Evolutionary conservation across 352 stramenopile species (phyloP).

Genomic region (Globisporangium radiosum): DNA sequence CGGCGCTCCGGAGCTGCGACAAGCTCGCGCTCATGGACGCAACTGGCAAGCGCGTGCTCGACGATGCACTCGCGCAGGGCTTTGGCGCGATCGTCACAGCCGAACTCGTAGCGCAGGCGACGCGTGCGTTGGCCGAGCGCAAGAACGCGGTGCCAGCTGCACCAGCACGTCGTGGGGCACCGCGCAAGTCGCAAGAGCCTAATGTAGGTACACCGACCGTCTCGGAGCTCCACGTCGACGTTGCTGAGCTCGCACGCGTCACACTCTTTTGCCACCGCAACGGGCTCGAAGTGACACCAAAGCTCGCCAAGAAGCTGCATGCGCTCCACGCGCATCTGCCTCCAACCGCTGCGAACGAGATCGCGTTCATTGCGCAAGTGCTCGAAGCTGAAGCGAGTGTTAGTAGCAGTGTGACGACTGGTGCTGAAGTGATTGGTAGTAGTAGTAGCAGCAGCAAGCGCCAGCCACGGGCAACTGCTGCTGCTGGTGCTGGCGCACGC

Average conservation of each 20-base stretch:
- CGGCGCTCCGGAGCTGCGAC: constrained; percentile 61
- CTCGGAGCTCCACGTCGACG: constrained; percentile 22
- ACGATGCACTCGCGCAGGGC: constrained; percentile 45
- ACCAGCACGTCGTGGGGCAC: constrained; percentile 18
- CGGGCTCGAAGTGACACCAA: constrained; percentile 32
- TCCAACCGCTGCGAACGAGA: constrained; percentile 29
- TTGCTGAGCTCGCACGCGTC: constrained; percentile 37
- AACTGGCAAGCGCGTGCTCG: constrained; percentile 38
- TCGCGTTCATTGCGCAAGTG: constrained; percentile 33
- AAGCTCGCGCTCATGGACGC: constrained; percentile 42
- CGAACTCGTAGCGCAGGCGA: constrained; percentile 24
- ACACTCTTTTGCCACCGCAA: constrained; percentile 55
- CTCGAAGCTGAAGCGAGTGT: constrained; percentile 11
- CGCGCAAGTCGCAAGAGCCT: constrained; percentile 4
- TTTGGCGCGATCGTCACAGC: constrained; percentile 23
- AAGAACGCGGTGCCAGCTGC: constrained; percentile 5
- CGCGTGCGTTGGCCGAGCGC: constrained; percentile 17
- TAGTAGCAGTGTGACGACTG: neutral
- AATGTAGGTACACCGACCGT: neutral
- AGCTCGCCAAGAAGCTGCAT: constrained; percentile 31
- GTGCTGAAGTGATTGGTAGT: too few species aligned
- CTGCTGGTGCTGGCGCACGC: too few species aligned
- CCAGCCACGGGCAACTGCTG: too few species aligned
- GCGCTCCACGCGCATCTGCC: constrained; percentile 35
- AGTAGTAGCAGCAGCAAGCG: too few species aligned